These are phyloP conservation scores for Pythium sp. DNA, from an alignment of 352 stramenopile species.

Conservation along the genomic window DNA sequence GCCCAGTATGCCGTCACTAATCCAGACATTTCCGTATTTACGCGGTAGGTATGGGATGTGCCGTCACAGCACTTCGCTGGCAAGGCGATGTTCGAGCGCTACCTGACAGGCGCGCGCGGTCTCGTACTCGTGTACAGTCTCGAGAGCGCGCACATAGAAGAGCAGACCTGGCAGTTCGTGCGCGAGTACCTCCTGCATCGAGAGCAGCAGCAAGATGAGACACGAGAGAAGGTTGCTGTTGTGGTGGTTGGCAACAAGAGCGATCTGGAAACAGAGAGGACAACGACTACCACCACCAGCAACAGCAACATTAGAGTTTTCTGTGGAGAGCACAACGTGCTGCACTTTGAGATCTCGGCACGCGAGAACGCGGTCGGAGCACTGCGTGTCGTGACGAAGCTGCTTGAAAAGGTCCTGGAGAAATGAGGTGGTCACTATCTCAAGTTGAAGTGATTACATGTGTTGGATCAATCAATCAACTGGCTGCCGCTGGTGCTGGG, in stretches of 20 bases:
- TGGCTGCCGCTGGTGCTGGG: no score
- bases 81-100: slow-evolving; percentile 40
- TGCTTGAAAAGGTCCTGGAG: neutral
- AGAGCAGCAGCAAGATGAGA: neutral
- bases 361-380: neutral
- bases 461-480: no score
- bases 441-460: slow-evolving; percentile 1
- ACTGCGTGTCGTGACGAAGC: neutral
- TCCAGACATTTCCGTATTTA: neutral
- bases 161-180: slow-evolving; percentile 6
- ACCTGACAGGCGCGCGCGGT: slow-evolving; percentile 31
- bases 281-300: neutral
- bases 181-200: neutral
- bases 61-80: slow-evolving; percentile 48
- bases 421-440: neutral
- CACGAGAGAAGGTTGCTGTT: neutral
- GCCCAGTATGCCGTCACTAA: no score
- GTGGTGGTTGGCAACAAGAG: slow-evolving; percentile 13
- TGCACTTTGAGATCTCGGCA: slow-evolving; percentile 2
- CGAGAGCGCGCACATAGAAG: neutral
- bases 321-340: neutral
- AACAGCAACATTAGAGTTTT: neutral
- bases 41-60: slow-evolving; percentile 54
- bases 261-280: neutral
- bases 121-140: slow-evolving; percentile 49